These are phyloP conservation scores for Bruguiera sexangula DNA, from an alignment of 345 rosid genomes.

Conservation along the genomic window DNA sequence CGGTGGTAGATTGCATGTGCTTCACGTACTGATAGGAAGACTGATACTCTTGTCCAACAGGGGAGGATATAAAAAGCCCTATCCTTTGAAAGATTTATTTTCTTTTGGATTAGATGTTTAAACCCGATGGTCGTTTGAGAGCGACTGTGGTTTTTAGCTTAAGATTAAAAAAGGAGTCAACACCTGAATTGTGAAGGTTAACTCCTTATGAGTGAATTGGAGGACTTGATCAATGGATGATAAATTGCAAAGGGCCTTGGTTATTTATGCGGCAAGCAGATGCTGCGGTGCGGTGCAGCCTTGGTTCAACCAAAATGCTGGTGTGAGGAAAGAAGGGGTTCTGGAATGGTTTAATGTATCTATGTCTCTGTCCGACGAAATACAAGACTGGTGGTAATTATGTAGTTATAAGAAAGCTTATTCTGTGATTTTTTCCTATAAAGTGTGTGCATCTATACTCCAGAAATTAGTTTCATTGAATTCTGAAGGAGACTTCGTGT, in stretches of 20 bases:
- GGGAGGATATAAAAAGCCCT: slow-evolving; percentile 7
- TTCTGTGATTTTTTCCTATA: not conserved
- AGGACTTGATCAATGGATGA: not conserved
- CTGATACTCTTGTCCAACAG: slow-evolving; percentile 1
- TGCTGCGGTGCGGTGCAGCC: slow-evolving; percentile 14
- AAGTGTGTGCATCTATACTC: too few relatives aligned
- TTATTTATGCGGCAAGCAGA: slow-evolving; percentile 5
- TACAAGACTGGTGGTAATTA: slow-evolving; percentile 13
- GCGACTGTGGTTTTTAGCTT: slow-evolving; percentile 7
- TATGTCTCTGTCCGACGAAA: slow-evolving; percentile 15
- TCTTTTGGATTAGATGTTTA: slow-evolving; percentile 17
- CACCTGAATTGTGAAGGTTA: slow-evolving; percentile 1
- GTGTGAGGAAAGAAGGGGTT: not conserved
- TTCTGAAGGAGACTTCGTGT: too few relatives aligned
- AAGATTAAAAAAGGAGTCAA: not conserved
- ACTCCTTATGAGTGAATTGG: slow-evolving; percentile 4
- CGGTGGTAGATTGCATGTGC: slow-evolving; percentile 47
- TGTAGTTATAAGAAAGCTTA: not conserved
- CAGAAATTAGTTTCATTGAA: too few relatives aligned
- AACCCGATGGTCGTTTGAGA: slow-evolving; percentile 14
- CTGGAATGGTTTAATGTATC: slow-evolving; percentile 20
- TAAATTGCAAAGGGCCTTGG: slow-evolving; percentile 3
- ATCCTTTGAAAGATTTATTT: slow-evolving; percentile 14
- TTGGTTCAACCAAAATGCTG: slow-evolving; percentile 4
- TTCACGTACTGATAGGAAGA: slow-evolving; percentile 3